phyloP scores from a whole-genome alignment of 805 yeast species.

The Komagataella pseudopastoris region DNA sequence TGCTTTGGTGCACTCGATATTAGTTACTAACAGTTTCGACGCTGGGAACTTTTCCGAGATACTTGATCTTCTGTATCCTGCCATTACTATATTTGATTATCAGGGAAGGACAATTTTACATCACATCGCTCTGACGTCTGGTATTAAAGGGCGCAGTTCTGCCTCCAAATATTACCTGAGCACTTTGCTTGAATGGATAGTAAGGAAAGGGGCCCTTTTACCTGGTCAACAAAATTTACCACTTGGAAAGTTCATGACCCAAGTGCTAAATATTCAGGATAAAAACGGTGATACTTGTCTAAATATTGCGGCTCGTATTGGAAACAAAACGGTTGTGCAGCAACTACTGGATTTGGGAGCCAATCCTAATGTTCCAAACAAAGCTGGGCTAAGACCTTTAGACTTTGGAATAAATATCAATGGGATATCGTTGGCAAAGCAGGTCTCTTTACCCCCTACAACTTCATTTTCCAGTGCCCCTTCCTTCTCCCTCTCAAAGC shows the following conservation, averaged over 20 bases:
- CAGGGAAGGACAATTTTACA: constrained; percentile 75
- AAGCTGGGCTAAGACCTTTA: constrained; percentile 72
- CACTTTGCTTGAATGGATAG: constrained; percentile 66
- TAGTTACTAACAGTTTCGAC: constrained; percentile 75
- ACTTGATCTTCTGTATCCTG: constrained; percentile 64
- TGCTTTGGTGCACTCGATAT: constrained; percentile 71
- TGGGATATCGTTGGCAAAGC: constrained; percentile 3
- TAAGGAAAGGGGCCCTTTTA: constrained; percentile 32
- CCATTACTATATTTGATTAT: constrained; percentile 48
- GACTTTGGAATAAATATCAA: constrained; percentile 66
- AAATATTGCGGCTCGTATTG: constrained; percentile 84
- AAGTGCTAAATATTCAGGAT: constrained; percentile 81
- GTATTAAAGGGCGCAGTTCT: constrained; percentile 57
- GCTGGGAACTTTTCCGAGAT: constrained; percentile 59
- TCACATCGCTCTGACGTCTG: constrained; percentile 73
- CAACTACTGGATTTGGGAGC: constrained; percentile 83
- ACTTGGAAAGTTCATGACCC: constrained; percentile 45
- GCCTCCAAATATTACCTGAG: constrained; percentile 67
- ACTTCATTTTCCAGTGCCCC: background rate
- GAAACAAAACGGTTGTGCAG: constrained; percentile 68
- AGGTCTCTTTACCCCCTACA: background rate
- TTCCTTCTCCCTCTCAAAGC: background rate
- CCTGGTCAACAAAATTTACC: constrained; percentile 29
- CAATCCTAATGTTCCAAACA: constrained; percentile 63
- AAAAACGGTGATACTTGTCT: constrained; percentile 90